Evolutionary conservation across 2,329 filamentous ascomycete species (phyloP), one percentile per base, ranked within the genome.

Genomic region (Fusarium sacchari): DNA sequence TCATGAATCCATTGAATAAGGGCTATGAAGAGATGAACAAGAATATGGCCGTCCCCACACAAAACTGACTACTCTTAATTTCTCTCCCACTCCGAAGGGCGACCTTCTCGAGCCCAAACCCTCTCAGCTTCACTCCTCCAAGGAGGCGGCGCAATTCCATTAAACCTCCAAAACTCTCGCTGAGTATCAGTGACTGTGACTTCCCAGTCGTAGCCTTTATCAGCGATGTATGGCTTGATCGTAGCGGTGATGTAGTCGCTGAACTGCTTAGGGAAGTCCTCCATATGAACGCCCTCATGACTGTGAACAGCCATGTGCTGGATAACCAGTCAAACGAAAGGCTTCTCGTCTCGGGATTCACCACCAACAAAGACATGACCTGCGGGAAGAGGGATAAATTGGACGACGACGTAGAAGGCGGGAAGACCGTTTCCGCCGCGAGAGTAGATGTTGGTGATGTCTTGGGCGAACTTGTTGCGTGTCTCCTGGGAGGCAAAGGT

Each of bases 1-100:
- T 40, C 1, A 42, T 5, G 5, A 3, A 43, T 43, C 8, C 11
- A 7, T 11, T 24, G 1, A 3, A 0, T 0, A 24, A 24, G 15
- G 15, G 17, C 9, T 43, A 12, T 17, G 42, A 24, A 24, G 9
- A 24, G 6, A 18, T 24, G 24, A 10, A 6, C 6, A 18, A 24
- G 42, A 12, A 15, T 18, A 32, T 32, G 30, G 12, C 30, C 30
- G 13, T 30, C 7, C 28, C 28, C 28, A 28, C 28, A 28, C 7
- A 32, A 32, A 13, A 12, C 11, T 22, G 13, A 0, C 26, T 22
- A 14, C 43, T 14, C 18, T 6, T 30, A 12, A 49, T 32, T 49
- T 32, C 46, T 11, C 7, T 32, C 28, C 46, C 46, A 49, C 2
- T 49, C 46, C 22, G 28, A 32, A 18, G 28, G 46, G 7, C 28